Conservation (phyloP, 2,329 filamentous ascomycete genomes). For the Aspergillus fijiensis region DNA sequence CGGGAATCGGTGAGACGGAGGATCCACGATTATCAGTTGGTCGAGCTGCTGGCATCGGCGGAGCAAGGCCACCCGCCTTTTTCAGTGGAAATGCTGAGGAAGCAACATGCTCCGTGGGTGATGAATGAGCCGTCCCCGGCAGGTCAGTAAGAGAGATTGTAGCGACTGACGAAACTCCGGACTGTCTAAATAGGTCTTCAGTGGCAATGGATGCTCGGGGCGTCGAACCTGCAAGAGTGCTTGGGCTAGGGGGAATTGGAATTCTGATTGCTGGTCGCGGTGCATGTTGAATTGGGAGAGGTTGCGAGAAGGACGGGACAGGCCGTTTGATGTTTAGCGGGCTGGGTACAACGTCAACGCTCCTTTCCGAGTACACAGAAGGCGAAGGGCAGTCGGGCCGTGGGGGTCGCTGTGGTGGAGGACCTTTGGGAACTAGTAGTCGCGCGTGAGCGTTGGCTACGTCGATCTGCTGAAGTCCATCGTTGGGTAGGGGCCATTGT, state of each 20-base stretch:
- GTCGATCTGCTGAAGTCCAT: conserved; percentile 25
- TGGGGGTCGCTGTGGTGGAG: conserved; percentile 43
- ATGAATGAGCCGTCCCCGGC: conserved; percentile 19
- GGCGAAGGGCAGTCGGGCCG: conserved; percentile 42
- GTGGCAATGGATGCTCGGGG: conserved; percentile 29
- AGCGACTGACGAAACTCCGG: conserved; percentile 23
- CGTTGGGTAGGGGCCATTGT: conserved; percentile 50
- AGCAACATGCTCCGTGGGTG: conserved; percentile 21
- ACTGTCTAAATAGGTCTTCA: conserved; percentile 31
- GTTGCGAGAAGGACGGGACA: conserved; percentile 30
- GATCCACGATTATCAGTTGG: conserved; percentile 60
- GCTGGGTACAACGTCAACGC: conserved; percentile 27
- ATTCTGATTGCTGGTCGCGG: conserved; percentile 20
- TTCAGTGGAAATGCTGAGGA: conserved; percentile 22
- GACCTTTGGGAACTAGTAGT: conserved; percentile 33
- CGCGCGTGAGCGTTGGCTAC: conserved; percentile 27
- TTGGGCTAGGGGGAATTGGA: conserved; percentile 21
- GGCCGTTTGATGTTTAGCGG: conserved; percentile 24
- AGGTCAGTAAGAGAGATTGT: conserved; percentile 33
- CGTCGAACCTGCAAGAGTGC: conserved; percentile 24
- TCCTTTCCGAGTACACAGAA: conserved; percentile 36
- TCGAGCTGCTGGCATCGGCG: conserved; percentile 27
- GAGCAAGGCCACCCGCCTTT: conserved; percentile 31
- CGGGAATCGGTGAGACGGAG: conserved; percentile 72
- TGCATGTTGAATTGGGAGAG: conserved; percentile 21